Conservation (phyloP, 106 monocot genomes). For the Dendrobium officinale region DNA sequence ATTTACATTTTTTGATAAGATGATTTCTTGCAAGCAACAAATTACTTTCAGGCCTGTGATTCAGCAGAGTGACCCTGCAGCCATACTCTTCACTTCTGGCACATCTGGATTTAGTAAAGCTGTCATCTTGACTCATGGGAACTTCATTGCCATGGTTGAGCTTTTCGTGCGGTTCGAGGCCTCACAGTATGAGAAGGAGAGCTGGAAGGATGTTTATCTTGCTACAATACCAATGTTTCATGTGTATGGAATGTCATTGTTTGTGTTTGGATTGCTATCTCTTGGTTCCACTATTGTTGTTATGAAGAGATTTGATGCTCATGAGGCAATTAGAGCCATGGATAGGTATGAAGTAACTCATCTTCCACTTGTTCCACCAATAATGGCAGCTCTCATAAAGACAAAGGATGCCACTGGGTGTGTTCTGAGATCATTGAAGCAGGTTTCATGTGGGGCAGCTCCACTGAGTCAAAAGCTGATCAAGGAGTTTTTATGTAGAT, state of each 20-base stretch:
- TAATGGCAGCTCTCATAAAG: slow-evolving; percentile 30
- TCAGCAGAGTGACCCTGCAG: slow-evolving; percentile 38
- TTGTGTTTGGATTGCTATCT: slow-evolving; percentile 39
- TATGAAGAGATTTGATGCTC: slow-evolving; percentile 41
- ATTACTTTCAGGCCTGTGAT: slow-evolving; percentile 14
- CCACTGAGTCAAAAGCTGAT: slow-evolving; percentile 28
- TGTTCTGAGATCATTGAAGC: slow-evolving; percentile 30
- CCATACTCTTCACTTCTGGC: slow-evolving; percentile 53
- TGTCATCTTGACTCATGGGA: slow-evolving; percentile 40
- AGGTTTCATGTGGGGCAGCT: slow-evolving; percentile 55
- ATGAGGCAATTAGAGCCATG: slow-evolving; percentile 23
- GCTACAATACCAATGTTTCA: slow-evolving; percentile 63
- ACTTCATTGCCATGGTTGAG: slow-evolving; percentile 51
- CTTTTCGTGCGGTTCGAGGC: slow-evolving; percentile 53
- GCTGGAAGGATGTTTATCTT: slow-evolving; percentile 42
- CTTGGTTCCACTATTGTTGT: slow-evolving; percentile 44
- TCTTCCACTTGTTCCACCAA: slow-evolving; percentile 45
- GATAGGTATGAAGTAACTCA: slow-evolving; percentile 40
- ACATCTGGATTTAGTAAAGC: slow-evolving; percentile 55
- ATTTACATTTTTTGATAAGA: slow-evolving; percentile 11
- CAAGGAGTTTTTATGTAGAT: slow-evolving; percentile 24
- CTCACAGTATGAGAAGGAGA: slow-evolving; percentile 21
- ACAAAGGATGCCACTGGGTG: slow-evolving; percentile 9
- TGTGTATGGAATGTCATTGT: slow-evolving; percentile 50
- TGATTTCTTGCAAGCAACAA: slow-evolving; percentile 7